These are phyloP conservation scores for Mycena polygramma DNA, from an alignment of 768 basidiomycete species.

Conservation along the genomic window DNA sequence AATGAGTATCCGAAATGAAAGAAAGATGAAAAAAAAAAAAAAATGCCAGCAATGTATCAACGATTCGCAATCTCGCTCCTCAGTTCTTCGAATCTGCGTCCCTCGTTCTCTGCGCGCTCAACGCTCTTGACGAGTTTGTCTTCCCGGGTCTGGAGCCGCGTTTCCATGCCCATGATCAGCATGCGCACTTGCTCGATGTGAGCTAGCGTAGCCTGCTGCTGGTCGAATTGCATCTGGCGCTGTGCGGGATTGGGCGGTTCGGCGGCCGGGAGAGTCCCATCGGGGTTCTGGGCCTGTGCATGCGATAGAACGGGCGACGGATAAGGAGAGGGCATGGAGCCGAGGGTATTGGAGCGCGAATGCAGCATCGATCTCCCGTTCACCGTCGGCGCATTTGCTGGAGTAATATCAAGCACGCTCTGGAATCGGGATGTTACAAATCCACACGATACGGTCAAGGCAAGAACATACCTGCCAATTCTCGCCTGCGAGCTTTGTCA, in stretches of 20 bases:
- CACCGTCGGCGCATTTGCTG: constrained; percentile 22
- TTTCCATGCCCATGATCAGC: constrained; percentile 82
- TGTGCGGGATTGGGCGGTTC: constrained; percentile 11
- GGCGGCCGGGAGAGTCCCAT: not conserved
- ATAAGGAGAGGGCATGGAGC: constrained; percentile 37
- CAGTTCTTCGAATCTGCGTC: constrained; percentile 64
- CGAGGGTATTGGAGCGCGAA: constrained; percentile 51
- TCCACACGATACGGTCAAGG: not conserved
- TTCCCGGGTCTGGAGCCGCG: constrained; percentile 73
- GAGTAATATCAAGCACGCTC: constrained; percentile 30
- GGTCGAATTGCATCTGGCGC: constrained; percentile 41
- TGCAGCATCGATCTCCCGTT: constrained; percentile 41
- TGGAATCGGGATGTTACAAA: not conserved
- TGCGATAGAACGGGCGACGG: constrained; percentile 25
- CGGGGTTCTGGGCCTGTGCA: constrained; percentile 28
- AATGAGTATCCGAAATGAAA: constrained; percentile 11
- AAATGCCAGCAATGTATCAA: constrained; percentile 1
- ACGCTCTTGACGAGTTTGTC: constrained; percentile 71
- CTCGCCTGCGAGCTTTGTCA: constrained; percentile 78
- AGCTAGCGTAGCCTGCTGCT: constrained; percentile 60
- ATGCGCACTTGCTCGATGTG: constrained; percentile 79
- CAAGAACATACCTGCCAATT: constrained; percentile 79
- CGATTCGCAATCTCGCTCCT: constrained; percentile 52
- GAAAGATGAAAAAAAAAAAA: not conserved
- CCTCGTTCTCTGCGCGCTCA: constrained; percentile 71